Evolutionary conservation across 495 filamentous ascomycete species (phyloP).

Genomic region (Penicillium cataractarum): DNA sequence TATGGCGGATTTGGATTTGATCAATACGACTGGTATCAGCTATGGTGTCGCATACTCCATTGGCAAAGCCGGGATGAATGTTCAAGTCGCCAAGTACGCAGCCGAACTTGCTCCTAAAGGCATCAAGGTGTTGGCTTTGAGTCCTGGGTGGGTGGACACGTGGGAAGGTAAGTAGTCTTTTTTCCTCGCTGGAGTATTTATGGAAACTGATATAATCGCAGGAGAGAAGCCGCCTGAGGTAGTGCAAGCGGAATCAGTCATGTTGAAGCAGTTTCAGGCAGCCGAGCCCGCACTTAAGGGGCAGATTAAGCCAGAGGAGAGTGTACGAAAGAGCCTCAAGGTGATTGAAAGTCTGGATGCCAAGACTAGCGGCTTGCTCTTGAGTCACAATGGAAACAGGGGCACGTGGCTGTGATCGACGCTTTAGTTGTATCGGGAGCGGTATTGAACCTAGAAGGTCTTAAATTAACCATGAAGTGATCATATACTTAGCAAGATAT

Average conservation of each 20-base stretch:
- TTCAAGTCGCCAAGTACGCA: constrained; percentile 47
- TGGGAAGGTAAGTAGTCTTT: background rate
- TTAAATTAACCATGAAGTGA: too few relatives aligned
- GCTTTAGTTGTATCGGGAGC: background rate
- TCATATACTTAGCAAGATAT: too few relatives aligned
- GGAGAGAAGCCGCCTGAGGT: background rate
- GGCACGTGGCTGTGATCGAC: background rate
- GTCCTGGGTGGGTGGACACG: constrained; percentile 27
- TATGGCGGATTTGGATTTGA: constrained; percentile 46
- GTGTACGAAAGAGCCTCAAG: background rate
- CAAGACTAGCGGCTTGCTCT: background rate
- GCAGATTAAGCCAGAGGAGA: background rate
- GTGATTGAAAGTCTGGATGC: background rate
- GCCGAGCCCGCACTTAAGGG: background rate
- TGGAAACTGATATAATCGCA: background rate
- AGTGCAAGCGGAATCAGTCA: background rate
- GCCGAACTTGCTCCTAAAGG: constrained; percentile 33
- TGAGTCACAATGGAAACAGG: background rate
- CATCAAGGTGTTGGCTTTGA: constrained; percentile 37
- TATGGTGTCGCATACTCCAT: constrained; percentile 34
- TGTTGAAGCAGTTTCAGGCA: background rate
- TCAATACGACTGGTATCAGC: constrained; percentile 32
- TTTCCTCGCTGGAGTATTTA: background rate
- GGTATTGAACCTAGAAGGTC: background rate
- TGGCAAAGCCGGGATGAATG: constrained; percentile 47